phyloP scores from a whole-genome alignment of 805 yeast genomes.

The Hanseniaspora vineae region DNA sequence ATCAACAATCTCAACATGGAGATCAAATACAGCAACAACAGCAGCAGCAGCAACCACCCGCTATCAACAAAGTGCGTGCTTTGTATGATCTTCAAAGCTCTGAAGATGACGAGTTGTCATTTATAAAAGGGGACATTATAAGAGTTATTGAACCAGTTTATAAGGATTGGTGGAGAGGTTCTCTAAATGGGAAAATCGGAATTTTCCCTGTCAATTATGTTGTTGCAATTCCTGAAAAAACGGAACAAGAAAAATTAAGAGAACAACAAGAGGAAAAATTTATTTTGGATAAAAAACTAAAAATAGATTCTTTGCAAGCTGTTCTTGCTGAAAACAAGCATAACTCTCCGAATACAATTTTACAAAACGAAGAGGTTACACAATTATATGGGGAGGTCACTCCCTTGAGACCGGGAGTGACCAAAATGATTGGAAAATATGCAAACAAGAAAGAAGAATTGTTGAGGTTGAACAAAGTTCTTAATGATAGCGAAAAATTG shows the following conservation, averaged over 20 bases:
- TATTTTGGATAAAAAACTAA: conserved; percentile 40
- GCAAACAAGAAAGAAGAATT: conserved; percentile 68
- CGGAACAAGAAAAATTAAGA: conserved; percentile 42
- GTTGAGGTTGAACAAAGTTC: conserved; percentile 52
- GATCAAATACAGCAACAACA: conserved; percentile 9
- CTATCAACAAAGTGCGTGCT: conserved; percentile 63
- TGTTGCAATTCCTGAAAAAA: conserved; percentile 55
- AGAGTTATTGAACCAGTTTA: conserved; percentile 79
- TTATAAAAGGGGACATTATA: conserved; percentile 76
- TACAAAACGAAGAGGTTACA: conserved; percentile 56
- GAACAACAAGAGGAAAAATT: conserved; percentile 39
- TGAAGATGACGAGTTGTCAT: conserved; percentile 81
- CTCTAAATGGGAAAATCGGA: conserved; percentile 68
- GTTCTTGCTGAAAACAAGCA: conserved; percentile 16
- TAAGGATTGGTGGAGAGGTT: conserved; percentile 93
- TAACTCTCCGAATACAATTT: conserved; percentile 23
- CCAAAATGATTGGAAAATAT: conserved; percentile 65
- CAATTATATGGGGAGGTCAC: conserved; percentile 58
- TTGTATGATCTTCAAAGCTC: conserved; percentile 65
- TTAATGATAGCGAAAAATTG: conserved; percentile 51
- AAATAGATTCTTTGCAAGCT: conserved; percentile 51
- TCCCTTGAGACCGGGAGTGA: conserved; percentile 62
- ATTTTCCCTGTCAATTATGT: conserved; percentile 91
- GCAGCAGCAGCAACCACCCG: conserved; percentile 11
- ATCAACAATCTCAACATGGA: conserved; percentile 4